Evolutionary conservation across 2,329 filamentous ascomycete genomes (phyloP).

Genomic region (Plenodomus lindquistii): DNA sequence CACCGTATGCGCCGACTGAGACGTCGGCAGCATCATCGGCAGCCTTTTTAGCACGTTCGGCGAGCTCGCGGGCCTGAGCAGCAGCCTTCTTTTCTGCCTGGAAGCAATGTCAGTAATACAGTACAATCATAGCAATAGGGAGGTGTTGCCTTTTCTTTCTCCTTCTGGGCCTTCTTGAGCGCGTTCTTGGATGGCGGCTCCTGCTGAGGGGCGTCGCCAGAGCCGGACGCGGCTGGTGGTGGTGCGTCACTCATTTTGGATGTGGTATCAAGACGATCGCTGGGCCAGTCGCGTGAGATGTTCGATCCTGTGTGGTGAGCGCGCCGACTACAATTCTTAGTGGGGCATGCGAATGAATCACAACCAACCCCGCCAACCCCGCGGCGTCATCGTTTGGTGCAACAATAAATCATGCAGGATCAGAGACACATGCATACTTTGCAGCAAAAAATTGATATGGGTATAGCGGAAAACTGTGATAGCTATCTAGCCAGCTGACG

Average conservation of each 20-base stretch:
- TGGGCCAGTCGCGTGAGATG: not conserved
- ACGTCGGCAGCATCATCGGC: conserved; percentile 68
- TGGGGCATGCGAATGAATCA: conserved; percentile 22
- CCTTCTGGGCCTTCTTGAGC: conserved; percentile 48
- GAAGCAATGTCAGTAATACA: conserved; percentile 8
- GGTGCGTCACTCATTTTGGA: conserved; percentile 38
- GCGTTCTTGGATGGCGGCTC: conserved; percentile 46
- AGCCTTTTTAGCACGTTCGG: conserved; percentile 56
- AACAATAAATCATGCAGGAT: not conserved
- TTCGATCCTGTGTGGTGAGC: not conserved
- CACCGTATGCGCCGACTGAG: conserved; percentile 79
- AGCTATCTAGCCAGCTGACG: not conserved
- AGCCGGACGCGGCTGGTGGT: conserved; percentile 27
- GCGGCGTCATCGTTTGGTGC: conserved; percentile 14
- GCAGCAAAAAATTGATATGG: not conserved
- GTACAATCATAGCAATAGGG: not conserved
- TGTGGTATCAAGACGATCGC: not conserved
- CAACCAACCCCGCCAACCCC: conserved; percentile 18
- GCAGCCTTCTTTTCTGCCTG: conserved; percentile 48
- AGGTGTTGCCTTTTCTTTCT: conserved; percentile 43
- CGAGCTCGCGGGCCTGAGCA: conserved; percentile 56
- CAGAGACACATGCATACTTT: not conserved
- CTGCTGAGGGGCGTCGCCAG: conserved; percentile 22
- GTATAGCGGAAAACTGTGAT: not conserved
- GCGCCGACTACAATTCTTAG: conserved; percentile 8